Percentiles rank a stretch among this genome's conserved stretches.
These are phyloP conservation scores for Gossypium trilobum DNA, from an alignment of 441 rosid species.

Conservation along the genomic window DNA sequence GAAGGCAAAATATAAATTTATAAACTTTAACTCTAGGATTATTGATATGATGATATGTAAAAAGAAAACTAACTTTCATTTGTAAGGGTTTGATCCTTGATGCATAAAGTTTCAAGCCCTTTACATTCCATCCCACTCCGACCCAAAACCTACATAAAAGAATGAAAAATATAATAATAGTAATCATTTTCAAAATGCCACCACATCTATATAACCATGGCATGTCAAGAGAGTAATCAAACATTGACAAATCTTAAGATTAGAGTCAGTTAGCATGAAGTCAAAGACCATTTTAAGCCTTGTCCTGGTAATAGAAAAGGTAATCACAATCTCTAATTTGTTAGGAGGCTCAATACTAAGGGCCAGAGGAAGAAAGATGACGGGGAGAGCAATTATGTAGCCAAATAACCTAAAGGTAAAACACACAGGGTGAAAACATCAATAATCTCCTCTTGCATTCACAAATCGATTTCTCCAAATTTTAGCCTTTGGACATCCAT, in stretches of 20 bases:
- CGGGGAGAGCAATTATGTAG: background rate
- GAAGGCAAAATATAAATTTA: slow-evolving; percentile 11
- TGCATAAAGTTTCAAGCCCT: slow-evolving; percentile 18
- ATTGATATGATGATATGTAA: slow-evolving; percentile 6
- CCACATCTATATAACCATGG: slow-evolving; percentile 13
- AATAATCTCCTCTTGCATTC: slow-evolving; percentile 2
- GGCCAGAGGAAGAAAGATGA: background rate
- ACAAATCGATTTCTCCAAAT: background rate
- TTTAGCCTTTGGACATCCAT: slow-evolving; percentile 6
- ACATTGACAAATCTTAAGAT: background rate
- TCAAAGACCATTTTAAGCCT: background rate
- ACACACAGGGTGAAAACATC: background rate
- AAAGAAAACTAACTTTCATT: slow-evolving; percentile 52
- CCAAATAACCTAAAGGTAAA: slow-evolving; percentile 1
- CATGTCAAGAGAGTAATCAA: background rate
- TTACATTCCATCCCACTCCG: slow-evolving; percentile 19
- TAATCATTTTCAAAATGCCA: slow-evolving; percentile 6
- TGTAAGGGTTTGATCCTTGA: slow-evolving; percentile 54
- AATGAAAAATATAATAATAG: background rate
- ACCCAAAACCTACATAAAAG: slow-evolving; percentile 12
- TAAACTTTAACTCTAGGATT: background rate
- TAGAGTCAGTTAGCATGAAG: background rate
- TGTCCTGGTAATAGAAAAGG: background rate
- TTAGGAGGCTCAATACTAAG: background rate
- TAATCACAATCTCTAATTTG: background rate